These are phyloP conservation scores for Debaryomycetaceae sp. DNA, from an alignment of 1,139 yeast species.

Conservation along the genomic window DNA sequence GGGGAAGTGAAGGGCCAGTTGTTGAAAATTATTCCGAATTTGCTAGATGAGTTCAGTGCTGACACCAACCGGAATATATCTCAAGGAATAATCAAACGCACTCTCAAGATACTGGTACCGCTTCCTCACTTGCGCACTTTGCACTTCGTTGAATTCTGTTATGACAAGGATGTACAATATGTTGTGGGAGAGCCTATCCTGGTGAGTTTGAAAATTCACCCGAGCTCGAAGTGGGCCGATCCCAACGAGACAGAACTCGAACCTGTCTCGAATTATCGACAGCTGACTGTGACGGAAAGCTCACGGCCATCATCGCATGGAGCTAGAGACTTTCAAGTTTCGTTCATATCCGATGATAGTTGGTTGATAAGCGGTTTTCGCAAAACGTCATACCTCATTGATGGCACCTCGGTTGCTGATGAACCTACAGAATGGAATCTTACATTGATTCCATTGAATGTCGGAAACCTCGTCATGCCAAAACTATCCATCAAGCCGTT, in stretches of 20 bases:
- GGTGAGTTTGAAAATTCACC: constrained; percentile 38
- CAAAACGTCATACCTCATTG: constrained; percentile 41
- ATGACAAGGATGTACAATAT: constrained; percentile 36
- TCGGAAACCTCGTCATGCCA: constrained; percentile 73
- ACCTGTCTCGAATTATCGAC: constrained; percentile 9
- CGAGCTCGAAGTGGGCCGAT: constrained; percentile 44
- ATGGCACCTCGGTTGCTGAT: constrained; percentile 12
- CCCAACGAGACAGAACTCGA: no score
- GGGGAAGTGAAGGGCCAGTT: constrained; percentile 6
- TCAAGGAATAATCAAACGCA: background rate
- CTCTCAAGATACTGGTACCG: constrained; percentile 39
- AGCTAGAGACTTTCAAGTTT: constrained; percentile 25
- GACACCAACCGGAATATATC: background rate
- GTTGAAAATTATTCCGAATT: constrained; percentile 10
- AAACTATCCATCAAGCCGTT: constrained; percentile 44
- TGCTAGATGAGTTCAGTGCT: constrained; percentile 4
- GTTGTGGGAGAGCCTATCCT: constrained; percentile 62
- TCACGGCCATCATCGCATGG: no score
- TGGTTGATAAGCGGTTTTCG: constrained; percentile 74
- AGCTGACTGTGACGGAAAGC: no score
- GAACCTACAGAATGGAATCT: constrained; percentile 28
- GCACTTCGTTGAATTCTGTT: constrained; percentile 45
- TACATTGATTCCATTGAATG: constrained; percentile 64
- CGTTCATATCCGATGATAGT: constrained; percentile 36
- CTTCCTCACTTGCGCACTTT: constrained; percentile 49